Evolutionary conservation across 2,329 filamentous ascomycete genomes (phyloP).

Genomic region (Monosporascus sp.): DNA sequence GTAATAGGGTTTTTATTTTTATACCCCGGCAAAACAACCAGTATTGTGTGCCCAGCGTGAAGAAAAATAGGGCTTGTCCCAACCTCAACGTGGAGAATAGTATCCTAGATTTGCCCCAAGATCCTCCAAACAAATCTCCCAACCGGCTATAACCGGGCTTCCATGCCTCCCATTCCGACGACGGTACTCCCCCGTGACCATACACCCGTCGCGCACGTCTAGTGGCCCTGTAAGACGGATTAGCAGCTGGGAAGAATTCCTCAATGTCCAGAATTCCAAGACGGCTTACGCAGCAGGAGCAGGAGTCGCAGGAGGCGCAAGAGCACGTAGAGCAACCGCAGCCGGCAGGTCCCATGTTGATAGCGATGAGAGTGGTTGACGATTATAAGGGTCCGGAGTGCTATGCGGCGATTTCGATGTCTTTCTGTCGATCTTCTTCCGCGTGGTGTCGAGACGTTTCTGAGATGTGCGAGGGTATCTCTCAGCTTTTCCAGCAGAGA

Average conservation of each 20-base stretch:
- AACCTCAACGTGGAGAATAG: too few species aligned
- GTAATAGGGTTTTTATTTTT: too few species aligned
- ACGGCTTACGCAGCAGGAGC: constrained; percentile 21
- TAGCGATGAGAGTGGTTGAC: background rate
- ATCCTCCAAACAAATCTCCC: too few species aligned
- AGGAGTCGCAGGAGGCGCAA: constrained; percentile 20
- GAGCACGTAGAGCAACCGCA: constrained; percentile 22
- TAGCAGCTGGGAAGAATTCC: background rate
- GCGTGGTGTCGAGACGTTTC: too few species aligned
- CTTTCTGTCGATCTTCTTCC: background rate
- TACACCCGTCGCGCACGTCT: background rate
- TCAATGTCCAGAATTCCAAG: background rate
- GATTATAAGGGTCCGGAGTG: background rate
- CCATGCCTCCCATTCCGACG: too few species aligned
- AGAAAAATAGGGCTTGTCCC: too few species aligned
- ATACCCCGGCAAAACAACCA: too few species aligned
- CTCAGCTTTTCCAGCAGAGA: too few species aligned
- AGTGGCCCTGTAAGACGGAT: constrained; percentile 14
- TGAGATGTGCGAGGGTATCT: too few species aligned
- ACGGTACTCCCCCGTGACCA: background rate
- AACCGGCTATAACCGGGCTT: too few species aligned
- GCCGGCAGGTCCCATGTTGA: constrained; percentile 18
- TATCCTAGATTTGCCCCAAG: too few species aligned
- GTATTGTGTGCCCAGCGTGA: too few species aligned
- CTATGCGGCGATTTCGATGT: background rate